These are phyloP conservation scores for Chlorella sp. DNA, from an alignment of 139 green algal genomes.

Conservation along the genomic window DNA sequence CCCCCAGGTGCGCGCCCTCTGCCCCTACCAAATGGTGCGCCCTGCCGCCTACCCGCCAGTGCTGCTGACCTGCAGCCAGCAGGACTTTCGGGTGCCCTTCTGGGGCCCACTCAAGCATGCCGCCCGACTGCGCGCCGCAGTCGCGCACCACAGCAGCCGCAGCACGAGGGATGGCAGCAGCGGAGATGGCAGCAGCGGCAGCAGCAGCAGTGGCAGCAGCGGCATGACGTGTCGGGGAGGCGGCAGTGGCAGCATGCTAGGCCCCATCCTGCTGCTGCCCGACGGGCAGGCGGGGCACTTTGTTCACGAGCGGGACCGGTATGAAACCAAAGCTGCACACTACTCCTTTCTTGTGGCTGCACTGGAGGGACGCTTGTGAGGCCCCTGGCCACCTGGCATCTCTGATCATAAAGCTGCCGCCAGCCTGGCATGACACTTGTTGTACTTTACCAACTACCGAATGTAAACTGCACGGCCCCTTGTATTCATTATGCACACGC, in stretches of 20 bases:
- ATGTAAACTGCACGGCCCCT: too few relatives aligned
- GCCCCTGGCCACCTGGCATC: too few relatives aligned
- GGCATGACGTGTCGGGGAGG: too few relatives aligned
- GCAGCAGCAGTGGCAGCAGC: background rate
- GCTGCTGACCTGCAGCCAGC: conserved; percentile 29
- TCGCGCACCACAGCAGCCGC: background rate
- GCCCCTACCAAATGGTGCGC: conserved; percentile 28
- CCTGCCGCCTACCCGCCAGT: conserved; percentile 22
- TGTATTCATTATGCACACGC: too few relatives aligned
- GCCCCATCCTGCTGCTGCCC: conserved; percentile 27
- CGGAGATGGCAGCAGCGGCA: background rate
- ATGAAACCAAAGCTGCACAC: conserved; percentile 18
- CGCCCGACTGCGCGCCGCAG: conserved; percentile 15
- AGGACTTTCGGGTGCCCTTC: conserved; percentile 40
- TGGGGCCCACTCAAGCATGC: conserved; percentile 41
- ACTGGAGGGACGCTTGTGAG: background rate
- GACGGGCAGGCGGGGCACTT: conserved; percentile 42
- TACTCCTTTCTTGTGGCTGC: conserved; percentile 39
- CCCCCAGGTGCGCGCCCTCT: conserved; percentile 5
- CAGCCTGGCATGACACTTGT: too few relatives aligned
- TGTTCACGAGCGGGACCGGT: conserved; percentile 30
- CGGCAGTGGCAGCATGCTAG: too few relatives aligned
- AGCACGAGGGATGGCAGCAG: background rate
- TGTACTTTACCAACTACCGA: too few relatives aligned
- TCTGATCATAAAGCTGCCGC: too few relatives aligned